Percentiles rank a stretch among this genome's conserved stretches.
Conservation (phyloP, 1,284 basidiomycete species). For the Microstroma glucosiphilum region DNA sequence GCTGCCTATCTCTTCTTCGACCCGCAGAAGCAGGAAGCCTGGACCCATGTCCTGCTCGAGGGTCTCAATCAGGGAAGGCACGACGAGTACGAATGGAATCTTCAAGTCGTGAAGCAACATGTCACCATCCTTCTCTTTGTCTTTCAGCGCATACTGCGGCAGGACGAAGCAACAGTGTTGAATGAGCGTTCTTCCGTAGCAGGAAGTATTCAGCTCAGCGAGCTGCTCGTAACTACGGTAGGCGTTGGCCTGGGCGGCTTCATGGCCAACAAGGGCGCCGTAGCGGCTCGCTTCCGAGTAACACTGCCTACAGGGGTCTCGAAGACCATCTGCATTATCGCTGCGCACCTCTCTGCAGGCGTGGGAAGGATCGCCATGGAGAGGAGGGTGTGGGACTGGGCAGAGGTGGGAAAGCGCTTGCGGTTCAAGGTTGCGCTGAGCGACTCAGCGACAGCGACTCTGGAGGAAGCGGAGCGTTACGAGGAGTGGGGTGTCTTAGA, state of each 20-base stretch:
- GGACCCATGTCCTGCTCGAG: not conserved
- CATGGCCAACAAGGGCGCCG: slow-evolving; percentile 22
- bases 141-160: slow-evolving; percentile 10
- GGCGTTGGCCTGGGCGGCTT: slow-evolving; percentile 21
- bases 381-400: slow-evolving; percentile 9
- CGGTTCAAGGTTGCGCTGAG: slow-evolving; percentile 68
- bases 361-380: slow-evolving; percentile 6
- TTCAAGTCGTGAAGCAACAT: slow-evolving; percentile 14
- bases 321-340: slow-evolving; percentile 80
- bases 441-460: slow-evolving; percentile 52
- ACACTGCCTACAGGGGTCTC: not conserved
- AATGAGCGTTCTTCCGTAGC: not conserved
- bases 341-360: slow-evolving; percentile 79
- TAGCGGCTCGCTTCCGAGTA: slow-evolving; percentile 11
- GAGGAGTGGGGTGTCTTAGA: slow-evolving; percentile 6
- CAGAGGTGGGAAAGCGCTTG: slow-evolving; percentile 10
- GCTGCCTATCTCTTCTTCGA: slow-evolving; percentile 4
- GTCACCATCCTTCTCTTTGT: slow-evolving; percentile 19
- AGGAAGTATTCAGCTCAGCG: not conserved
- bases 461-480: not conserved
- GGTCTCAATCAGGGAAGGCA: not conserved
- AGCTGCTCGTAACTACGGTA: slow-evolving; percentile 2
- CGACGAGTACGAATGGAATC: not conserved
- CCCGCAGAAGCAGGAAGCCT: not conserved
- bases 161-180: not conserved